These are phyloP conservation scores for Colletotrichum acutatum DNA, from an alignment of 2,329 filamentous ascomycete genomes.

Conservation along the genomic window DNA sequence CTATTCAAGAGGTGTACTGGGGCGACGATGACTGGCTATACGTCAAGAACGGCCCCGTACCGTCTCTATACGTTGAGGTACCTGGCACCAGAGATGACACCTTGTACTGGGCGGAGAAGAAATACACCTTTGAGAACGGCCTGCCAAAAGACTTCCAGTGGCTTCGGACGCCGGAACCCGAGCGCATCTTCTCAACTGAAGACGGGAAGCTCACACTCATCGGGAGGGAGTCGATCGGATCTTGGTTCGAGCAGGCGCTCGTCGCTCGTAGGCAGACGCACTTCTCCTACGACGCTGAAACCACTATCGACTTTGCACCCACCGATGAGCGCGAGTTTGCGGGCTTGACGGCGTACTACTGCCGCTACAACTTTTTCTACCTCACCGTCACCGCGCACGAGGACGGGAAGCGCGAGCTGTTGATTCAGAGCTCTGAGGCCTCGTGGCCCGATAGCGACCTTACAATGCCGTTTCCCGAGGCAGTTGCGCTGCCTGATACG, in stretches of 20 bases:
- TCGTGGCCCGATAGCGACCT: conserved; percentile 66
- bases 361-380: conserved; percentile 74
- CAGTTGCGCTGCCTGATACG: conserved; percentile 61
- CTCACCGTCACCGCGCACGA: conserved; percentile 67
- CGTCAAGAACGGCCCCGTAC: conserved; percentile 67
- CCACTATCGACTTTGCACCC: conserved; percentile 63
- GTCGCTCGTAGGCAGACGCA: conserved; percentile 66
- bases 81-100: conserved; percentile 59
- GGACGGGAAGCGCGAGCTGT: conserved; percentile 66
- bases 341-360: conserved; percentile 71
- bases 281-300: conserved; percentile 71
- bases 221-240: conserved; percentile 64
- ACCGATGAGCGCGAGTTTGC: conserved; percentile 70
- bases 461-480: conserved; percentile 51
- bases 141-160: conserved; percentile 67
- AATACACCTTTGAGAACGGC: conserved; percentile 57
- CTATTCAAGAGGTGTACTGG: conserved; percentile 70
- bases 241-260: conserved; percentile 69
- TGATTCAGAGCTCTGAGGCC: conserved; percentile 66
- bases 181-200: conserved; percentile 59
- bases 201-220: conserved; percentile 55
- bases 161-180: conserved; percentile 65
- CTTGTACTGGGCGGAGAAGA: conserved; percentile 60
- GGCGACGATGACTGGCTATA: conserved; percentile 72
- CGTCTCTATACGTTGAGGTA: conserved; percentile 63